Evolutionary conservation across 495 filamentous ascomycete species (phyloP).

Genomic region (Hyaloscypha bicolor): DNA sequence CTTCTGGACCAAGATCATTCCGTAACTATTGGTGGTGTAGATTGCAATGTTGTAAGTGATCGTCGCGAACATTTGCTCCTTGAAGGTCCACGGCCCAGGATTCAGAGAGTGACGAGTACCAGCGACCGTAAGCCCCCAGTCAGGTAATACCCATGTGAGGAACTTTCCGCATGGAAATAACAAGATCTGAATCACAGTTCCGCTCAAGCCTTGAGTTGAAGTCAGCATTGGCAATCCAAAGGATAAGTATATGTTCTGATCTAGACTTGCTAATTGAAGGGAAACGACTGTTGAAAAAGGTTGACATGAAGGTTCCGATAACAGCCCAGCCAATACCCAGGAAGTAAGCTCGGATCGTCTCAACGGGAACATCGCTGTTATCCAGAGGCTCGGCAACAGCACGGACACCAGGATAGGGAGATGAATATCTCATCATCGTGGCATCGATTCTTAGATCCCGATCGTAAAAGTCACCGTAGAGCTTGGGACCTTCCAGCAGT

Average conservation of each 20-base stretch:
- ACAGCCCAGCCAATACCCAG: constrained; percentile 43
- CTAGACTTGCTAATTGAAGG: constrained; percentile 33
- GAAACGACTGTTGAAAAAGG: constrained; percentile 45
- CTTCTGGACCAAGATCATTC: constrained; percentile 32
- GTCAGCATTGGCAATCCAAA: too few species aligned
- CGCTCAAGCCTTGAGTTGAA: too few species aligned
- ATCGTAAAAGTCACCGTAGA: constrained; percentile 39
- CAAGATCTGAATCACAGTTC: constrained; percentile 35
- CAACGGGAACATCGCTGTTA: constrained; percentile 35
- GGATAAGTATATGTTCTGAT: too few species aligned
- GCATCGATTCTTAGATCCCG: constrained; percentile 42
- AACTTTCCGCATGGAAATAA: constrained; percentile 41
- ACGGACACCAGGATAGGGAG: constrained; percentile 50
- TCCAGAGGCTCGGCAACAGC: constrained; percentile 44
- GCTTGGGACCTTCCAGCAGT: constrained; percentile 35
- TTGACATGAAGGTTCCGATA: constrained; percentile 41
- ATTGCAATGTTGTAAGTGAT: constrained; percentile 58
- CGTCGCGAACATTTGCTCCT: constrained; percentile 75
- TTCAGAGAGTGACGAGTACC: constrained; percentile 61
- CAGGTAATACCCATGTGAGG: constrained; percentile 42
- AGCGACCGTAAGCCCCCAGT: constrained; percentile 53
- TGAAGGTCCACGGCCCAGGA: constrained; percentile 75
- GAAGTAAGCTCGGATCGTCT: constrained; percentile 45
- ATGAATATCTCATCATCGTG: constrained; percentile 42
- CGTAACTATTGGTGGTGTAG: constrained; percentile 18